Evolutionary conservation across 768 basidiomycete genomes (phyloP).

Genomic region (Punctularia strigosozonata): DNA sequence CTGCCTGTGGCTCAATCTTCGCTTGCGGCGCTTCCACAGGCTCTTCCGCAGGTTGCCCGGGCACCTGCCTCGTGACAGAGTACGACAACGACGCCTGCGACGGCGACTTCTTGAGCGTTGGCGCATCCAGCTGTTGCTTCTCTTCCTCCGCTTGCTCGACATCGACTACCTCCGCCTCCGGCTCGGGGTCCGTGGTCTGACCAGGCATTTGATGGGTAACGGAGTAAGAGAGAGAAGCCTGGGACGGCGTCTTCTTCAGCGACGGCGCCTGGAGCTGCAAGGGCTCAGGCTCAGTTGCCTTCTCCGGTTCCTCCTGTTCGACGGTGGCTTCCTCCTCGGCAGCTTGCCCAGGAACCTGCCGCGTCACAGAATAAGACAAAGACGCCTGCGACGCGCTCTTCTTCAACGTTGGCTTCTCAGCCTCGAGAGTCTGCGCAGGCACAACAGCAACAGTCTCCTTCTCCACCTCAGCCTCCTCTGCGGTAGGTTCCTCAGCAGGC

Average conservation of each 20-base stretch:
- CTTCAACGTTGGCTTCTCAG: neutral
- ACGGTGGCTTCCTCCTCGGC: slow-evolving; percentile 3
- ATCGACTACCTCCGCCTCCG: slow-evolving; percentile 2
- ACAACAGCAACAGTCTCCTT: neutral
- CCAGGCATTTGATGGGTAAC: neutral
- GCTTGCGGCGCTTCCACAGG: neutral
- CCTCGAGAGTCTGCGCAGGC: neutral
- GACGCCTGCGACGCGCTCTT: slow-evolving; percentile 21
- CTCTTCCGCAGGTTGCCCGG: slow-evolving; percentile 9
- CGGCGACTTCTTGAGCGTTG: too few species aligned
- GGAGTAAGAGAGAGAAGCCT: neutral
- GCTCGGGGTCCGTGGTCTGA: too few species aligned
- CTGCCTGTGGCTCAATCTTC: too few species aligned
- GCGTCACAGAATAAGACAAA: slow-evolving; percentile 25
- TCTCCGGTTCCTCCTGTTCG: neutral
- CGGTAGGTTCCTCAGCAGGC: neutral
- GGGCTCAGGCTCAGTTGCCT: neutral
- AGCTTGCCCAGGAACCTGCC: slow-evolving; percentile 17
- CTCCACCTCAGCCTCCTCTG: neutral
- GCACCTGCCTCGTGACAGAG: slow-evolving; percentile 22
- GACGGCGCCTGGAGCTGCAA: too few species aligned
- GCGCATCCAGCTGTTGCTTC: neutral
- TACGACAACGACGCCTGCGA: too few species aligned
- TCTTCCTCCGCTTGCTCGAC: slow-evolving; percentile 1
- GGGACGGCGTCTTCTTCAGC: too few species aligned